A percentile compares a stretch with the other conserved stretches of the same genome.
Evolutionary conservation across 306 rosid genomes (phyloP).

Genomic region (Datisca glomerata): DNA sequence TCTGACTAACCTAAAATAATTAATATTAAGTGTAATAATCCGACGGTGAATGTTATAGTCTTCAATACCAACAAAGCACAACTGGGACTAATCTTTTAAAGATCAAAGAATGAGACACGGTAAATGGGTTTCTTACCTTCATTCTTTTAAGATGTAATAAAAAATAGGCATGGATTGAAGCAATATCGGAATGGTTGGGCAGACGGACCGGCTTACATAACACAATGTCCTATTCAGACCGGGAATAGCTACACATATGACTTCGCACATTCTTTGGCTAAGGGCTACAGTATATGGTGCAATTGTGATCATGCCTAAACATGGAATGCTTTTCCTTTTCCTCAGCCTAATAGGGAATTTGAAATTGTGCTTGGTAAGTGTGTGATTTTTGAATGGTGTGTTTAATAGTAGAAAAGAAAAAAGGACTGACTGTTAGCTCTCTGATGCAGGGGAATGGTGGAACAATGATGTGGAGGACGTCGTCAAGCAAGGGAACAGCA

Average conservation of each 20-base stretch:
- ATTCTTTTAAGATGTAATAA: too few relatives aligned
- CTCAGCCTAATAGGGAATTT: slow-evolving; percentile 22
- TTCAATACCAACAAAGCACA: too few relatives aligned
- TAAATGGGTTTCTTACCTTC: background rate
- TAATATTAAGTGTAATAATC: background rate
- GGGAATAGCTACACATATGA: slow-evolving; percentile 20
- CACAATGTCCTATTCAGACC: slow-evolving; percentile 23
- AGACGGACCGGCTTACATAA: slow-evolving; percentile 29
- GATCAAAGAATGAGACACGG: background rate
- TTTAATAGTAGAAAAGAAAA: background rate
- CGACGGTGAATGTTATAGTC: background rate
- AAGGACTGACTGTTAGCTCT: background rate
- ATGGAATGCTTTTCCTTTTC: slow-evolving; percentile 19
- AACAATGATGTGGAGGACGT: slow-evolving; percentile 17
- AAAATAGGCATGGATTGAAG: slow-evolving; percentile 25
- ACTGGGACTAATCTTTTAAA: too few relatives aligned
- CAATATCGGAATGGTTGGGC: slow-evolving; percentile 27
- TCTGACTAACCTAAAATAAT: background rate
- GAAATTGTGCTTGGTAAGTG: slow-evolving; percentile 17
- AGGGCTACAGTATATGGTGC: slow-evolving; percentile 26
- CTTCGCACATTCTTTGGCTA: slow-evolving; percentile 24
- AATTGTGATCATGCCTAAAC: slow-evolving; percentile 20
- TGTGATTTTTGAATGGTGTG: too few relatives aligned
- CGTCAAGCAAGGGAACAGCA: slow-evolving; percentile 17
- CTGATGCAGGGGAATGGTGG: slow-evolving; percentile 27